These are phyloP conservation scores for Torulaspora delbrueckii DNA, from an alignment of 805 yeast genomes.

Conservation along the genomic window DNA sequence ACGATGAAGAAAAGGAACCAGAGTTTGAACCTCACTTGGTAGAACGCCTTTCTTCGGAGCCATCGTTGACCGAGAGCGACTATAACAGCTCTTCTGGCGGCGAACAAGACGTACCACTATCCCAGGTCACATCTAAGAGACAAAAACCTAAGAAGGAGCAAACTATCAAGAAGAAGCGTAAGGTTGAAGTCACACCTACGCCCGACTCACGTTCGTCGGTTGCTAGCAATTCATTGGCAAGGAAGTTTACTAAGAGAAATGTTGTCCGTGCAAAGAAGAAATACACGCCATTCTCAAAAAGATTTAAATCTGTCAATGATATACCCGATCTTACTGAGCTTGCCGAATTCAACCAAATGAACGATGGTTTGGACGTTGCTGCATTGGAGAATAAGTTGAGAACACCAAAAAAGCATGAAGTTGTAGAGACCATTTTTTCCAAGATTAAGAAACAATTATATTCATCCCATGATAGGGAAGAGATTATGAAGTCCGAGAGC, in stretches of 20 bases:
- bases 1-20: background rate
- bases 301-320: constrained; percentile 25
- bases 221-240: constrained; percentile 10
- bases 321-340: constrained; percentile 31
- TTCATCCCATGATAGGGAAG: constrained; percentile 41
- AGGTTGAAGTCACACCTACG: constrained; percentile 5
- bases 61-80: constrained; percentile 2
- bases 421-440: constrained; percentile 34
- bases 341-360: constrained; percentile 26
- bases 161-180: background rate
- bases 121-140: background rate
- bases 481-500: constrained; percentile 37
- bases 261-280: constrained; percentile 32
- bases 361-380: constrained; percentile 20
- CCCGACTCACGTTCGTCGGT: constrained; percentile 9
- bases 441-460: constrained; percentile 35
- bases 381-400: constrained; percentile 31
- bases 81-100: background rate
- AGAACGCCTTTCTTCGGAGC: background rate
- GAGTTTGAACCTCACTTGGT: background rate
- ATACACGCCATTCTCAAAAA: constrained; percentile 29
- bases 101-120: background rate
- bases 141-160: background rate
- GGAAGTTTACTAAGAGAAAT: constrained; percentile 33
- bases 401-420: constrained; percentile 39